These are phyloP conservation scores for Candida orba DNA, from an alignment of 805 yeast genomes.

Conservation along the genomic window DNA sequence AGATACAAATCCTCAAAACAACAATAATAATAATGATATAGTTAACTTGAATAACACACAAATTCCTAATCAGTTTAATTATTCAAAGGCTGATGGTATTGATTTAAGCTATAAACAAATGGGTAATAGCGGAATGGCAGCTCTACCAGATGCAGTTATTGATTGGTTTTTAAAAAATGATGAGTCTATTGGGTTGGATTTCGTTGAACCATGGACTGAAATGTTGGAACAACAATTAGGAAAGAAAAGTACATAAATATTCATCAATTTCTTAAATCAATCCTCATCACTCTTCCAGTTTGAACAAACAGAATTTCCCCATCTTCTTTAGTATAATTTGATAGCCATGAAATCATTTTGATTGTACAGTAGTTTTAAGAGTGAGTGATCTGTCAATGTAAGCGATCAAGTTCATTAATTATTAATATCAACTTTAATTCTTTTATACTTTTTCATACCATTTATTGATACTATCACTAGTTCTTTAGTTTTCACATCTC, in stretches of 20 bases:
- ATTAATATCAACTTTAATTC: too few species aligned
- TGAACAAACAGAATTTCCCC: too few species aligned
- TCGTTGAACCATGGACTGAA: conserved; percentile 75
- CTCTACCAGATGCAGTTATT: conserved; percentile 30
- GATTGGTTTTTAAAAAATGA: conserved; percentile 44
- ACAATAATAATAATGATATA: background rate
- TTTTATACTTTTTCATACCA: too few species aligned
- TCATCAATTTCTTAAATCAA: too few species aligned
- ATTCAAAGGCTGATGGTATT: background rate
- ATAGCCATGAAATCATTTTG: too few species aligned
- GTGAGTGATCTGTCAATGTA: too few species aligned
- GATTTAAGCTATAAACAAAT: conserved; percentile 20
- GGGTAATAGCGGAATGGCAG: conserved; percentile 4
- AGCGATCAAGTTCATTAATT: too few species aligned
- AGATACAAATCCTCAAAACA: background rate
- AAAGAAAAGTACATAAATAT: conserved; percentile 8
- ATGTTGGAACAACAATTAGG: conserved; percentile 60
- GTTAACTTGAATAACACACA: background rate
- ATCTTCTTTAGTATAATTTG: too few species aligned
- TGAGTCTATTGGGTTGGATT: conserved; percentile 46
- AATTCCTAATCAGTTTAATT: background rate
- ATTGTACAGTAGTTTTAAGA: too few species aligned
- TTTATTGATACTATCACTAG: too few species aligned
- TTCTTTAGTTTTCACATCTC: too few species aligned
- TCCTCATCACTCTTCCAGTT: too few species aligned